Base-by-base conservation (phyloP, 805 yeast genomes). In the Ogataea nakhonphanomensis region DNA sequence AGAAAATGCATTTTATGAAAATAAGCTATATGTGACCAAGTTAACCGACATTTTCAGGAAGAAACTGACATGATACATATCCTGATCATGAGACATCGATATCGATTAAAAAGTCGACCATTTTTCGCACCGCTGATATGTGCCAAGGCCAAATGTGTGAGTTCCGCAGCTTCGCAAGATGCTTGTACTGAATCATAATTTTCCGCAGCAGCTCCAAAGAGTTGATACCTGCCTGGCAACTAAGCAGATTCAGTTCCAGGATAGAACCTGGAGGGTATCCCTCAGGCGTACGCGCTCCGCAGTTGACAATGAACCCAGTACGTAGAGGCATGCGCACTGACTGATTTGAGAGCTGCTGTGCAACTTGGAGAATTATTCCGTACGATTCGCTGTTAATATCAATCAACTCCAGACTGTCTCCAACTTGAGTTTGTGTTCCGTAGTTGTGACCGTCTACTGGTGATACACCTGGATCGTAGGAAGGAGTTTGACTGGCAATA, bases 171-270 rank as follows among this genome's bases (percentile, higher is more conserved):
- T 46, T 39, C 27, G 59, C 54, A 37, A 60, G 45, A 42, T 78
- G 77, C 53, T 81, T 72, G 63, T 76, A 81, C 44, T 85, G 91
- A 17, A 63, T 59, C 46, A 85, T 61, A 2, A 84, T 54, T 10
- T 71, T 69, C 44, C 70, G 74, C 67, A 85, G 65, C 20, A 84
- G 59, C 7, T 69, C 71, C 13, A 69, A 69, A 2, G 78, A 68
- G 40, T 77, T 72, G 60, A 84, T 76, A 29, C 78, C 78, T 27
- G 78, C 76, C 12, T 89, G 87, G 52, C 91, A 84, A 54, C 89
- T 84, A 48, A 85, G 61, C 24, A 85, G 63, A 48, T 79, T 82
- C 6, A 82, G 75, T 51, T 84, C 93, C 45, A 79, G 7, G 8
- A 39, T 34, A 4, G 73, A 4, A 74, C 33, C 26, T 43, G 53